Percentiles rank a stretch among this genome's conserved stretches.
Evolutionary conservation across 768 basidiomycete genomes (phyloP).

Genomic region (Serendipita vermifera): DNA sequence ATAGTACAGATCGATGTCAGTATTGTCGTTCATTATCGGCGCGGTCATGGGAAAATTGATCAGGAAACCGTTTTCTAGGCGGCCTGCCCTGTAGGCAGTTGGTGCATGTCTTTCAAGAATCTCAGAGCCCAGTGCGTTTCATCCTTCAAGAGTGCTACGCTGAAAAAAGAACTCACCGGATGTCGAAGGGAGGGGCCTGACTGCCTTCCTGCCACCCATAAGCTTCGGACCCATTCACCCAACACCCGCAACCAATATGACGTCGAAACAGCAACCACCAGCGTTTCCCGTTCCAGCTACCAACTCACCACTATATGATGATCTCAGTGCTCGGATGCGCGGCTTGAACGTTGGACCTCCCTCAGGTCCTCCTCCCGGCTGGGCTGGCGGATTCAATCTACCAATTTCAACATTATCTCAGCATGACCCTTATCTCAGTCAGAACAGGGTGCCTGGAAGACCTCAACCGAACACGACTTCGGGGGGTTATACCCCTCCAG

Average conservation of each 20-base stretch:
- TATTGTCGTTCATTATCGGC: too few species aligned
- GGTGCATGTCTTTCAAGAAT: conserved; percentile 37
- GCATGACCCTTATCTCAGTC: not conserved
- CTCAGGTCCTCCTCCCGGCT: not conserved
- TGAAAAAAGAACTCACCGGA: not conserved
- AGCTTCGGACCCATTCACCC: too few species aligned
- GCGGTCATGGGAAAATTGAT: too few species aligned
- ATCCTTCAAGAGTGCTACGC: conserved; percentile 22
- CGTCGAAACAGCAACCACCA: not conserved
- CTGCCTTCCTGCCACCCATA: too few species aligned
- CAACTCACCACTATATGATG: not conserved
- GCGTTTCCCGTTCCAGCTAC: not conserved
- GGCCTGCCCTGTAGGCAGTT: conserved; percentile 37
- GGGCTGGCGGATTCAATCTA: not conserved
- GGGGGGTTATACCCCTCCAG: too few species aligned
- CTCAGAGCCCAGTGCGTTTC: conserved; percentile 58
- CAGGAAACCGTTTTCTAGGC: conserved; percentile 58
- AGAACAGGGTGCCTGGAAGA: not conserved
- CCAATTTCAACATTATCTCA: not conserved
- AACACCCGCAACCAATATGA: not conserved
- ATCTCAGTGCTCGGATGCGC: not conserved
- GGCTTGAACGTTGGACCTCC: not conserved
- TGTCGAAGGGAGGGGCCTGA: too few species aligned
- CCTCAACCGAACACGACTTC: too few species aligned
- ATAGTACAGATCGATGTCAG: too few species aligned